Evolutionary conservation across 805 yeast genomes (phyloP).

Genomic region (Limtongia smithiae): DNA sequence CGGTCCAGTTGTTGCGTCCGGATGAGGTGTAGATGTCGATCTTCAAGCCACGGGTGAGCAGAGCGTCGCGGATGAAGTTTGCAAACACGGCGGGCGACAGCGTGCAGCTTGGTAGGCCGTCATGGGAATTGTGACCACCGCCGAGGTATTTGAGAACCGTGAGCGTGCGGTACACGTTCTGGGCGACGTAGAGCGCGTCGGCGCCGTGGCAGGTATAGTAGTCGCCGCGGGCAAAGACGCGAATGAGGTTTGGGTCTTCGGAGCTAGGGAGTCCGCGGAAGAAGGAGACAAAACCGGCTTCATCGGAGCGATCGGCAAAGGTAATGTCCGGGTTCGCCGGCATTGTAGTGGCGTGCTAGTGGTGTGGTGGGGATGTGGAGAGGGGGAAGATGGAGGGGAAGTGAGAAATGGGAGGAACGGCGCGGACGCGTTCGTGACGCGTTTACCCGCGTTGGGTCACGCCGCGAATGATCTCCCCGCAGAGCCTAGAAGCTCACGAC

Average conservation of each 20-base stretch:
- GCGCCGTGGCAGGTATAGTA: constrained; percentile 70
- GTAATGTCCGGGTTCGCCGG: constrained; percentile 52
- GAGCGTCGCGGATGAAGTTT: constrained; percentile 58
- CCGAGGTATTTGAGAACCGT: constrained; percentile 63
- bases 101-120: constrained; percentile 61
- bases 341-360: background rate
- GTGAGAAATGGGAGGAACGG: too few species aligned
- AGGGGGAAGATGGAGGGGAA: too few species aligned
- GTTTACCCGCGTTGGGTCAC: too few species aligned
- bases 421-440: too few species aligned
- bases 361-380: too few species aligned
- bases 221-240: constrained; percentile 41
- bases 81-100: constrained; percentile 71
- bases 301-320: constrained; percentile 53
- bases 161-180: constrained; percentile 74
- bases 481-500: background rate
- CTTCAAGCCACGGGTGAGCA: constrained; percentile 68
- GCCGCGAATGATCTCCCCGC: too few species aligned
- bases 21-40: constrained; percentile 64
- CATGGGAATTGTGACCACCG: constrained; percentile 39
- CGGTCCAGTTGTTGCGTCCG: constrained; percentile 47
- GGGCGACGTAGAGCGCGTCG: constrained; percentile 82
- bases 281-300: constrained; percentile 37
- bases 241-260: constrained; percentile 14
- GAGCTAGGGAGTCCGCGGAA: constrained; percentile 20